These are phyloP conservation scores for Solanum acaule DNA, from an alignment of 257 asterid species.

Conservation along the genomic window DNA sequence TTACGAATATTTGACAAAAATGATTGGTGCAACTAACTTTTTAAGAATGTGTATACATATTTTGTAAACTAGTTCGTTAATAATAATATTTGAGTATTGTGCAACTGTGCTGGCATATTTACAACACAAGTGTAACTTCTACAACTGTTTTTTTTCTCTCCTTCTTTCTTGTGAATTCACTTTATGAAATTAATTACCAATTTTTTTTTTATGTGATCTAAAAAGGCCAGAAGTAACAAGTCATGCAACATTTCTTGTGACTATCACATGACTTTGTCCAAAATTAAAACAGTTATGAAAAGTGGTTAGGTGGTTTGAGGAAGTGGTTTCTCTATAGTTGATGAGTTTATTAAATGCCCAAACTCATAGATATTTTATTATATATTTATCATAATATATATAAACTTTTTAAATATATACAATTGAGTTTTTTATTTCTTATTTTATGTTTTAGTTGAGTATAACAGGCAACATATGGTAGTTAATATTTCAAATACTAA, in stretches of 20 bases:
- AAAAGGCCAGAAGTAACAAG: background rate
- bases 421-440: background rate
- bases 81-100: background rate
- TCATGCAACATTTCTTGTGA: slow-evolving; percentile 2
- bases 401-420: background rate
- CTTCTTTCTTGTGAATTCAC: background rate
- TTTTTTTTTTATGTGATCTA: background rate
- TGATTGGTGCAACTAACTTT: background rate
- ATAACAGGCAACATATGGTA: background rate
- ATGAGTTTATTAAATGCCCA: background rate
- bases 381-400: background rate
- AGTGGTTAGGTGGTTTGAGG: background rate
- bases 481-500: background rate
- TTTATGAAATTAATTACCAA: background rate
- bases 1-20: too few species aligned
- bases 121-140: background rate
- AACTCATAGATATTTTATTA: background rate
- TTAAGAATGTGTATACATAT: too few species aligned
- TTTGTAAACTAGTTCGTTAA: background rate
- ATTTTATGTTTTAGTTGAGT: background rate
- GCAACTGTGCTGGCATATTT: background rate
- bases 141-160: background rate
- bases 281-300: background rate
- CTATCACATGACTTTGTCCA: background rate
- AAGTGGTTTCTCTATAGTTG: background rate